Base-by-base conservation (phyloP, 1,284 basidiomycete genomes). In the Marasmius sp. region DNA sequence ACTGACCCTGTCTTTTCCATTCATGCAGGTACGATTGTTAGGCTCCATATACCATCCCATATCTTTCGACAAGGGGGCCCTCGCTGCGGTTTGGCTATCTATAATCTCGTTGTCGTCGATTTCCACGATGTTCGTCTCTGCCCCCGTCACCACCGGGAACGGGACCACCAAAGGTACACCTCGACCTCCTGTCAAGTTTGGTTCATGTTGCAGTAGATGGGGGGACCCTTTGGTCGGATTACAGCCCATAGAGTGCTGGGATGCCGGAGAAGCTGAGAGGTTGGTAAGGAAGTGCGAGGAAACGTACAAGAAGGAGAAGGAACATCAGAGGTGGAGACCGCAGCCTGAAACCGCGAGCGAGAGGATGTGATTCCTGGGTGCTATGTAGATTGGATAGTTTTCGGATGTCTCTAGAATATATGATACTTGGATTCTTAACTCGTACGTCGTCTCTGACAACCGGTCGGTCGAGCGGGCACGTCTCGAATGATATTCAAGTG, bases 31-130 rank as follows among this genome's bases (percentile, higher is more conserved):
- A 41, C 88, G 92, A 39, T 72, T 81, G 33, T 70, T 86, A 20
- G 90, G 90, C 53, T 92, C 90, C 2, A 77, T 76, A 1, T 75
- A 88, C 64, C 89, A 92, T 67, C 75, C 84, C 3, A 87, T 91
- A 56, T 68, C 72, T 0, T 69, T 85, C 1, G 85, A 81, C 73
- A 87, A 86, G 67, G 86, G 86, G 6, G 88, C 92, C 0, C 75
- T 90, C 61, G 81, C 88, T 3, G 79, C 84, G 1, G 85, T 87
- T 2, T 84, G 92, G 69, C 70, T 89, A n/a, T 77, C 81, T 0
- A 80, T 91, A 11, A 82, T 80, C 1, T 81, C 85, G 0, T 68
- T 86, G 0, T 70, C 70, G 27, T 84, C 77, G 64, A 71, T 87
- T 63, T 72, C 82, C 43, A 61, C 76, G 36, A 73, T 69, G 55